These are phyloP conservation scores for Stygiomarasmius scandens DNA, from an alignment of 1,284 basidiomycete species.

Conservation along the genomic window DNA sequence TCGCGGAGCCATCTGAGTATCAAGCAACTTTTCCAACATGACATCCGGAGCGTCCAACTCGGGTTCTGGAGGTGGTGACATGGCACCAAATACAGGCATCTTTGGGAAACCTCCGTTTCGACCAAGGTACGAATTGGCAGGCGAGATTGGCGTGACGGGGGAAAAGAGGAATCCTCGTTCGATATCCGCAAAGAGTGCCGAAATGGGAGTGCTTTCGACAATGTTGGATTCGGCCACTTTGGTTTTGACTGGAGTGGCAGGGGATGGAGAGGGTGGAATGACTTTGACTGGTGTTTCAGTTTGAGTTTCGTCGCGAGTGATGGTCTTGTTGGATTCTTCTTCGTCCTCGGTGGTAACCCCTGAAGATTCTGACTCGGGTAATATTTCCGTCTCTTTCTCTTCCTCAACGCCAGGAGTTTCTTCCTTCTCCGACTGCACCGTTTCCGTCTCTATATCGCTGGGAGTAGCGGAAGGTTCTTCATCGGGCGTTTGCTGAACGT, in stretches of 20 bases:
- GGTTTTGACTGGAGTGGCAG: constrained; percentile 6
- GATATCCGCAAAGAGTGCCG: constrained; percentile 66
- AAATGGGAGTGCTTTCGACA: constrained; percentile 61
- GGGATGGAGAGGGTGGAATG: background rate
- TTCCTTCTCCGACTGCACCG: too few species aligned
- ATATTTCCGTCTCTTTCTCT: background rate
- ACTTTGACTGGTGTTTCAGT: constrained; percentile 14
- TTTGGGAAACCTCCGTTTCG: background rate
- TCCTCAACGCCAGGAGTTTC: background rate
- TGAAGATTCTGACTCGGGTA: background rate
- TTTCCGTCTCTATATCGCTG: too few species aligned
- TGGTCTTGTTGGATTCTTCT: background rate
- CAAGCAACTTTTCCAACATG: background rate
- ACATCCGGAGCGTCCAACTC: background rate
- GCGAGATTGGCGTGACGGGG: constrained; percentile 60
- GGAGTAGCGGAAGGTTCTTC: too few species aligned
- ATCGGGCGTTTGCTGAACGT: too few species aligned
- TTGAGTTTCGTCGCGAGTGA: constrained; percentile 9
- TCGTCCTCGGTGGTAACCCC: background rate
- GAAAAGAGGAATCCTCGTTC: constrained; percentile 69
- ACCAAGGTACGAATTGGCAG: constrained; percentile 50
- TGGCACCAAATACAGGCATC: background rate
- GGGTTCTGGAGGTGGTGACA: background rate
- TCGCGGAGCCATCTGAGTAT: background rate
- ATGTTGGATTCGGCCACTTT: background rate